Conservation (phyloP, 2,329 filamentous ascomycete genomes). For the Sphaceloma murrayae region DNA sequence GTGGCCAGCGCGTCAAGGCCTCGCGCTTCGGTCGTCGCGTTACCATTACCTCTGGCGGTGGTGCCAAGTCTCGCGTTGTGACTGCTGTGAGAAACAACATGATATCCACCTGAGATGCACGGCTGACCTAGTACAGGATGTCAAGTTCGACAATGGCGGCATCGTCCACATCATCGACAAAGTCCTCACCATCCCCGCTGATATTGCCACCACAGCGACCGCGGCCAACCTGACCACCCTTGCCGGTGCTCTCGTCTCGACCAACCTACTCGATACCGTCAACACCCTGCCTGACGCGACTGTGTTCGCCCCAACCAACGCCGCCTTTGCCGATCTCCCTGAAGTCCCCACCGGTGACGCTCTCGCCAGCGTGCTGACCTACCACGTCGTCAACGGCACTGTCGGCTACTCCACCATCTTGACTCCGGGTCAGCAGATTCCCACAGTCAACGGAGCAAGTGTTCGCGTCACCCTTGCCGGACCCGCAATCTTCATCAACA, state of each 20-base stretch:
- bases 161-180: constrained; percentile 40
- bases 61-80: constrained; percentile 9
- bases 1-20: constrained; percentile 48
- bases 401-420: constrained; percentile 39
- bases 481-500: constrained; percentile 36
- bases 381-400: constrained; percentile 52
- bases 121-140: constrained; percentile 21
- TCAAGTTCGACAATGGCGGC: constrained; percentile 36
- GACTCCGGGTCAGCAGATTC: constrained; percentile 21
- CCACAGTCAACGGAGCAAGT: constrained; percentile 30
- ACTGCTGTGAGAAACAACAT: constrained; percentile 36
- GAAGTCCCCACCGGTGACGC: constrained; percentile 38
- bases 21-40: constrained; percentile 35
- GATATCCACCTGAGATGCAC: too few species aligned
- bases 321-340: constrained; percentile 45
- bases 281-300: constrained; percentile 44
- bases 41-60: constrained; percentile 42
- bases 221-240: constrained; percentile 33
- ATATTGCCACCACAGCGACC: constrained; percentile 26
- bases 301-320: constrained; percentile 54
- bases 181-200: constrained; percentile 33
- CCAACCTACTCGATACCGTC: constrained; percentile 36
- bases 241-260: constrained; percentile 32
- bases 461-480: constrained; percentile 33
- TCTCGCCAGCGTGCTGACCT: constrained; percentile 47